phyloP scores from a whole-genome alignment of 805 yeast genomes.

The Candida sakaeoensis region DNA sequence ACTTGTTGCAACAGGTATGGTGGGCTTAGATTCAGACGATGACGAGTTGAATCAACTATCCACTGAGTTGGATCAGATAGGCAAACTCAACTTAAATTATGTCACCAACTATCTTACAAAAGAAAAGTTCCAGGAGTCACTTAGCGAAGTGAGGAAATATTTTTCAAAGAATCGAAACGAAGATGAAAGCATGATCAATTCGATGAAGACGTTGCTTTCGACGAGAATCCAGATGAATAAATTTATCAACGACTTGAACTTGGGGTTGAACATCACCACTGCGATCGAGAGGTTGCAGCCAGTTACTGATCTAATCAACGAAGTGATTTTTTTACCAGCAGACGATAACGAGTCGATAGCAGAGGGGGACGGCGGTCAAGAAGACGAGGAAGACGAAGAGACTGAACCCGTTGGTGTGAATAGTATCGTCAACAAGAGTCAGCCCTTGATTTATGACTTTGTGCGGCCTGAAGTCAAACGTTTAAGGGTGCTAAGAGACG shows the following conservation, averaged over 20 bases:
- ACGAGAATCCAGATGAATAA: slow-evolving; percentile 41
- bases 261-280: slow-evolving; percentile 47
- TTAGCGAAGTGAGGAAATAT: slow-evolving; percentile 18
- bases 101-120: slow-evolving; percentile 17
- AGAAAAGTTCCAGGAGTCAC: slow-evolving; percentile 23
- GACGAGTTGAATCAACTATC: slow-evolving; percentile 34
- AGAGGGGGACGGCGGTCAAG: no score
- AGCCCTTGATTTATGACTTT: slow-evolving; percentile 50
- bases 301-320: slow-evolving; percentile 41
- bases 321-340: slow-evolving; percentile 46
- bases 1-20: no score
- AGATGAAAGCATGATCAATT: slow-evolving; percentile 20
- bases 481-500: slow-evolving; percentile 12
- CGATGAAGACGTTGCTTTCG: slow-evolving; percentile 36
- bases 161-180: slow-evolving; percentile 25
- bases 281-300: slow-evolving; percentile 54
- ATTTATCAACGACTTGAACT: slow-evolving; percentile 35
- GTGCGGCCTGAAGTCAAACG: slow-evolving; percentile 40
- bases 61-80: slow-evolving; percentile 50
- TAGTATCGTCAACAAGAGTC: slow-evolving; percentile 42
- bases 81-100: slow-evolving; percentile 33
- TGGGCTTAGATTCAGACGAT: slow-evolving; percentile 8
- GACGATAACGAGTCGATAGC: slow-evolving; percentile 31
- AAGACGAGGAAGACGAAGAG: slow-evolving; percentile 14
- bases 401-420: slow-evolving; percentile 56